Evolutionary conservation across 768 basidiomycete genomes (phyloP).

Genomic region (Boletus reticuloceps): DNA sequence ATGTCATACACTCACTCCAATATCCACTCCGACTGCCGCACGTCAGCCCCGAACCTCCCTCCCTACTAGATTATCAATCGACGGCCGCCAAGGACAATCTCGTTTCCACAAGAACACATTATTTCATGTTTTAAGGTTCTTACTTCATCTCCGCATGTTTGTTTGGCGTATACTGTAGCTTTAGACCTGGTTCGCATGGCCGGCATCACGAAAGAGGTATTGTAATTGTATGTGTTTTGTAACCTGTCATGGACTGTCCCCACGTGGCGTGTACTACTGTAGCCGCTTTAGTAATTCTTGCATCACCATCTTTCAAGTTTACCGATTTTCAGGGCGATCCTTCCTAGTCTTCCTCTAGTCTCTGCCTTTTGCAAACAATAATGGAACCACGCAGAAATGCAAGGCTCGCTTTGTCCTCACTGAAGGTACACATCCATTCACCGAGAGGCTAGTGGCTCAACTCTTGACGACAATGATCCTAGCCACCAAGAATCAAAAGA

Average conservation of each 20-base stretch:
- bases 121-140: constrained; percentile 11
- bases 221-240: constrained; percentile 2
- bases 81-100: background rate
- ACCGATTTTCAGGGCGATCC: too few relatives aligned
- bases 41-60: background rate
- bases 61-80: constrained; percentile 1
- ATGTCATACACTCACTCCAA: constrained; percentile 17
- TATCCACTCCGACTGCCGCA: constrained; percentile 8
- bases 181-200: background rate
- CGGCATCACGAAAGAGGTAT: background rate
- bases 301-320: too few relatives aligned
- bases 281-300: too few relatives aligned
- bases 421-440: constrained; percentile 24
- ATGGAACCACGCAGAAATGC: constrained; percentile 26
- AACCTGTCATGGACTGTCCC: background rate
- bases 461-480: background rate
- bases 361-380: background rate
- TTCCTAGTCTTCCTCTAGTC: background rate
- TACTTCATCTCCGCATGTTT: constrained; percentile 3
- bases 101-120: background rate
- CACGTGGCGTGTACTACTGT: background rate
- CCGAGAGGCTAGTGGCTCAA: background rate
- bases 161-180: constrained; percentile 16
- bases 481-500: constrained; percentile 48
- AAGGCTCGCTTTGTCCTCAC: constrained; percentile 14